These are phyloP conservation scores for Salix brachista DNA, from an alignment of 345 rosid genomes.

Conservation along the genomic window DNA sequence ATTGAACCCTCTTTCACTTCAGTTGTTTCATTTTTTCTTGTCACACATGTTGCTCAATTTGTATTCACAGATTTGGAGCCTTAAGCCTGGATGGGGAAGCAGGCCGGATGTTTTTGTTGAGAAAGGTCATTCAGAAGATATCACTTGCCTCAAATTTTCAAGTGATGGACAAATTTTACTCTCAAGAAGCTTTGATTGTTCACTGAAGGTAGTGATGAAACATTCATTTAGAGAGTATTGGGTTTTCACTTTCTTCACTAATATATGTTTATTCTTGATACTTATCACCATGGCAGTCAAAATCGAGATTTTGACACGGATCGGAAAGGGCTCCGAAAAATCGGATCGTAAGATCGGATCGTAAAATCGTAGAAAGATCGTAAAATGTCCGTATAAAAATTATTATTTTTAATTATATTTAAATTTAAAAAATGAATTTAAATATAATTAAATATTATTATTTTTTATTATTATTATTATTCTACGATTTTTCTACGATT, in stretches of 20 bases:
- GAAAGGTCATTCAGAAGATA: constrained; percentile 87
- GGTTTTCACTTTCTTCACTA: neutral
- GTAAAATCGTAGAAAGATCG: too few relatives aligned
- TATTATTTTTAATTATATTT: too few relatives aligned
- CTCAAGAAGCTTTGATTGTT: constrained; percentile 87
- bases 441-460: too few relatives aligned
- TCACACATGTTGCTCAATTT: neutral
- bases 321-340: too few relatives aligned
- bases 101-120: constrained; percentile 80
- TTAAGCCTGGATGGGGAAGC: constrained; percentile 99
- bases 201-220: constrained; percentile 62
- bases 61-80: constrained; percentile 71
- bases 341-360: too few relatives aligned
- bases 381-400: too few relatives aligned
- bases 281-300: neutral
- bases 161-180: constrained; percentile 69
- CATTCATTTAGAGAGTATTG: constrained; percentile 1
- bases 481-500: too few relatives aligned
- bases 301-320: too few relatives aligned
- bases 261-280: constrained; percentile 6
- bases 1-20: neutral
- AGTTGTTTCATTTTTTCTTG: neutral
- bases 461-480: too few relatives aligned
- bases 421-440: too few relatives aligned
- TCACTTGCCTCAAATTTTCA: constrained; percentile 83